Base-by-base conservation (phyloP, 108 stramenopile genomes). In the Pseudonitzschia delicatissima region DNA sequence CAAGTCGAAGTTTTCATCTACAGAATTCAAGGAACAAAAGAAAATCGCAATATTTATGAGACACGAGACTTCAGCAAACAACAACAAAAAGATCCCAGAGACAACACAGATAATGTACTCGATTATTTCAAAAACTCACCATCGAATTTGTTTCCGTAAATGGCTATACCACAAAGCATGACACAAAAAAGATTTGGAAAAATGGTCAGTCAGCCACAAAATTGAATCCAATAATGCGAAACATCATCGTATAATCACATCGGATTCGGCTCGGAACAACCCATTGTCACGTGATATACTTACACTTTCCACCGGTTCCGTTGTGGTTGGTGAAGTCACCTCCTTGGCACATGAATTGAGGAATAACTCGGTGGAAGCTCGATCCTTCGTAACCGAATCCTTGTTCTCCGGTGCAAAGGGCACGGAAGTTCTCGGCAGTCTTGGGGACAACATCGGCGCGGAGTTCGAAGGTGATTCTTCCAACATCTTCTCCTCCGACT, bases 361-460 rank as follows among this genome's bases (percentile, higher is more conserved):
- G 73, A 40, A 74, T 74, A 12, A 74, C 73, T 39, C 73, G 45
- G n/a, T 47, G 64, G 31, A 48, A 65, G 29, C 9, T 86, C 39
- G 71, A 81, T 52, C 95, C 99, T 74, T 96, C 87, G 81, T 94
- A 98, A 64, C 92, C 94, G 44, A 87, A 88, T 71, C 92, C 92
- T 62, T 91, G 69, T 81, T 97, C 96, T 35, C 97, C 98, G 11
- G 97, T 98, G 72, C 98, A 99, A 8, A 99, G 85, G n/a, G 86
- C 87, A 53, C 96, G 89, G 53, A 82, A 78, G 73, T 92, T 92
- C 74, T 97, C 97, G 17, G 93, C 97, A 0, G 97, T 98, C 75
- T 94, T 94, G 53, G 98, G 98, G 20, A 69, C 97, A 32, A 96
- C 95, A 72, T 99, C 97, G 25, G 92, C 92, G 68, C 77, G 86